Evolutionary conservation across 179 eudicot genomes (phyloP).

Genomic region (Heliamphora ciliata): DNA sequence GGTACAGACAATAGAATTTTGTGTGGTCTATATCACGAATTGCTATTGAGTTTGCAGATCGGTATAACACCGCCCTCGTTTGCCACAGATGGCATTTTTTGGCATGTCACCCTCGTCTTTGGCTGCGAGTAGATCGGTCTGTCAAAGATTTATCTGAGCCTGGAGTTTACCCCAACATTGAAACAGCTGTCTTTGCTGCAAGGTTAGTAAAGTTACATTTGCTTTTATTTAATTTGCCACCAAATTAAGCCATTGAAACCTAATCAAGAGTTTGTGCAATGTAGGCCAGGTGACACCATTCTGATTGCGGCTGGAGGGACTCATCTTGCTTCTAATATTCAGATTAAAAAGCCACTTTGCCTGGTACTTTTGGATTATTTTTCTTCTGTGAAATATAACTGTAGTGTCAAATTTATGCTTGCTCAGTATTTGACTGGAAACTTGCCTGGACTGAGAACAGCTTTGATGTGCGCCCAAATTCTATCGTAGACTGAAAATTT

Average conservation of each 20-base stretch:
- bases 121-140: conserved; percentile 86
- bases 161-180: conserved; percentile 66
- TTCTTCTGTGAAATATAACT: conserved; percentile 4
- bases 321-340: conserved; percentile 73
- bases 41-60: conserved; percentile 93
- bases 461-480: background rate
- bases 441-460: conserved; percentile 3
- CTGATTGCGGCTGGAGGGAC: conserved; percentile 82
- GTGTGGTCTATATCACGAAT: conserved; percentile 21
- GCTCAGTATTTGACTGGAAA: background rate
- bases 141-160: conserved; percentile 51
- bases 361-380: conserved; percentile 43
- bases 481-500: background rate
- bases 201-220: conserved; percentile 40
- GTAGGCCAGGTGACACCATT: conserved; percentile 96
- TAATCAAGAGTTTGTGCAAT: conserved; percentile 12
- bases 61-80: conserved; percentile 99
- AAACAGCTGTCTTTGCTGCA: conserved; percentile 84
- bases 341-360: conserved; percentile 82
- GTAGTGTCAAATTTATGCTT: background rate
- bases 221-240: conserved; percentile 7
- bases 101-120: conserved; percentile 94
- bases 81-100: conserved; percentile 99
- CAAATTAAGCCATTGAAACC: background rate
- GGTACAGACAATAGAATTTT: background rate